Conservation (phyloP, 2,329 filamentous ascomycete species). For the Aureobasidium sp. region DNA sequence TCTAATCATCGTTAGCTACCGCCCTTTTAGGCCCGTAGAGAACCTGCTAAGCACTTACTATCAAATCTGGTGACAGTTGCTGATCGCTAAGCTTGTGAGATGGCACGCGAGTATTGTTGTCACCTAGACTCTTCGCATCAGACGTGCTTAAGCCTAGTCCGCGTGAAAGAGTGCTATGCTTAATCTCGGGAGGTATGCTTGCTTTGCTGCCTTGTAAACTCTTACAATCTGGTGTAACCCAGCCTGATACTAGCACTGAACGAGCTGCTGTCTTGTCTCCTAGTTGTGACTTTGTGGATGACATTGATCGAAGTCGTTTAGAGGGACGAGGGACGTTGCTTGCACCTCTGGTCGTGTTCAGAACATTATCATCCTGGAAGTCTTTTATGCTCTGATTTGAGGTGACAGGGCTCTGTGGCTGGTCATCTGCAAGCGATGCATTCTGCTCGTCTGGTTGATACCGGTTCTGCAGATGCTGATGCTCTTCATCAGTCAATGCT, state of each 20-base stretch:
- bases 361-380: neutral
- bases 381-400: neutral
- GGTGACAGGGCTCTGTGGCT: neutral
- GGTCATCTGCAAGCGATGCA: neutral
- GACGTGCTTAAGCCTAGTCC: neutral
- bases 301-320: neutral
- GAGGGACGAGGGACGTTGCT: neutral
- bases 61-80: neutral
- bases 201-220: neutral
- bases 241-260: neutral
- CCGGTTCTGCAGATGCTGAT: neutral
- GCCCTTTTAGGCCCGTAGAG: neutral
- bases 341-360: neutral
- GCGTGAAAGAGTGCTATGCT: neutral
- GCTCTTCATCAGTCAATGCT: neutral
- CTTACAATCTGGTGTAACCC: neutral
- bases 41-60: neutral
- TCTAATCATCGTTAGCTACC: neutral
- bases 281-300: neutral
- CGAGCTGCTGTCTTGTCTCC: neutral
- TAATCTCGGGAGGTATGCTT: neutral
- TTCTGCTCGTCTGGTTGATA: too few relatives aligned
- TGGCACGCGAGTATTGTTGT: neutral
- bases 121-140: neutral
- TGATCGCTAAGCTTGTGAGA: neutral